Conservation (phyloP, 129 eudicot genomes). For the Flaveria brownii region DNA sequence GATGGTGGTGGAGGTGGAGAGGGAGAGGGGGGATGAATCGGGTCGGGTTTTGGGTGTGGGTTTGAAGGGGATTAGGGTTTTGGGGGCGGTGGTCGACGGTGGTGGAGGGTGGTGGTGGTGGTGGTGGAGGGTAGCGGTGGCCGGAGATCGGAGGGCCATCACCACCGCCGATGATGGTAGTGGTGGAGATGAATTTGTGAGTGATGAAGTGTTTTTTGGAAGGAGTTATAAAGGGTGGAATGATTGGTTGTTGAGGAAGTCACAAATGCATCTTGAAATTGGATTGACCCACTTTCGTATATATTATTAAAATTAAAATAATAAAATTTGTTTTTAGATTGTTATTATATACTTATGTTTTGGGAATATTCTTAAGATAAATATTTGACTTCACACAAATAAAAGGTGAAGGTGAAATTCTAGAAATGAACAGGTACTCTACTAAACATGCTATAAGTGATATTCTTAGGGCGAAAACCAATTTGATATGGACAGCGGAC, state of each 20-base stretch:
- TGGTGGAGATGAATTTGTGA: background rate
- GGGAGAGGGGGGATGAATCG: constrained; percentile 34
- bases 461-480: too few species aligned
- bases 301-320: too few species aligned
- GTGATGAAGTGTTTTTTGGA: background rate
- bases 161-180: constrained; percentile 39
- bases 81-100: constrained; percentile 46
- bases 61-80: constrained; percentile 41
- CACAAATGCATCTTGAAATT: constrained; percentile 25
- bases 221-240: background rate
- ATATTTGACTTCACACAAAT: too few species aligned
- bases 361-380: too few species aligned
- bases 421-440: too few species aligned
- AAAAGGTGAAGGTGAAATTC: too few species aligned
- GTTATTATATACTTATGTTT: too few species aligned
- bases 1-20: constrained; percentile 55
- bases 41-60: constrained; percentile 41
- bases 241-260: constrained; percentile 18
- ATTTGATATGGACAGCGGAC: too few species aligned
- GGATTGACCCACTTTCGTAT: background rate
- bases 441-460: too few species aligned
- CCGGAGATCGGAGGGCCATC: constrained; percentile 87
- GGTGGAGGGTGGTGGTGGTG: constrained; percentile 56
- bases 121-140: constrained; percentile 54
- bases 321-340: too few species aligned